Percentiles rank a stretch among this genome's conserved stretches.
Conservation (phyloP, 2,329 filamentous ascomycete genomes). For the Diaporthe sp. region DNA sequence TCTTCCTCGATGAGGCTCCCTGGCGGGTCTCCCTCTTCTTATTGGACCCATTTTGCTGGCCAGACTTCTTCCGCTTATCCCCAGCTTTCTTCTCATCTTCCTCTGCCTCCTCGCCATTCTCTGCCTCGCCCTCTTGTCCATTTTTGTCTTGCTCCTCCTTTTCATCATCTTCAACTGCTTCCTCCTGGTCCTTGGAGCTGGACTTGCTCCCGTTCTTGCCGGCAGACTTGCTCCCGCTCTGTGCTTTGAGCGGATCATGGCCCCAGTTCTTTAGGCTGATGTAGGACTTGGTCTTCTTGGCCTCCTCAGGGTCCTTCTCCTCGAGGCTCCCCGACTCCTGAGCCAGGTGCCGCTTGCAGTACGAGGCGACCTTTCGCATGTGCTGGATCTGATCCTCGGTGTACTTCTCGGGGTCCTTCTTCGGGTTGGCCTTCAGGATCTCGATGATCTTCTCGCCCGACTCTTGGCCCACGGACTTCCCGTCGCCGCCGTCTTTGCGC, state of each 20-base stretch:
- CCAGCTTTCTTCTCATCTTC: constrained; percentile 41
- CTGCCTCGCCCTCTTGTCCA: constrained; percentile 40
- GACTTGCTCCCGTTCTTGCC: constrained; percentile 29
- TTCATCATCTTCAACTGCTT: constrained; percentile 15
- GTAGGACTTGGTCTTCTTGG: constrained; percentile 66
- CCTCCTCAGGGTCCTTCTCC: constrained; percentile 61
- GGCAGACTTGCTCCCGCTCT: constrained; percentile 40
- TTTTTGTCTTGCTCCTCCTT: constrained; percentile 36
- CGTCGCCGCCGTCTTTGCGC: constrained; percentile 69
- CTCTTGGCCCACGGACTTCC: constrained; percentile 74
- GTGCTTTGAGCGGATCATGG: constrained; percentile 64
- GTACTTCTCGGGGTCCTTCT: constrained; percentile 69
- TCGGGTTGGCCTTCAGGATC: constrained; percentile 73
- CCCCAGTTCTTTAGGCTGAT: constrained; percentile 73
- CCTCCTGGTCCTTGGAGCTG: constrained; percentile 31
- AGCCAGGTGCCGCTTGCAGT: constrained; percentile 76
- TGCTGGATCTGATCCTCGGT: constrained; percentile 68
- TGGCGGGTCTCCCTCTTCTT: constrained; percentile 45
- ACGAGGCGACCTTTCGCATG: constrained; percentile 74
- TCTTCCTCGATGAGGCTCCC: constrained; percentile 38
- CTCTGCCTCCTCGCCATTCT: constrained; percentile 1
- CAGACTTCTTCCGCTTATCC: constrained; percentile 40
- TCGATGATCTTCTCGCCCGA: constrained; percentile 75
- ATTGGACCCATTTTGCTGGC: constrained; percentile 42
- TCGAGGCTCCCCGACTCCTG: constrained; percentile 72